phyloP scores from a whole-genome alignment of 176 grass and related monocot genomes.

The Zea mays region Zm-B73-REFERENCE-NAM-5.0 NC_050101.1:70255501-70256000 shows the following conservation, averaged over 20 bases:
- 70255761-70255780: neutral
- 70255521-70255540: slow-evolving; percentile 23
- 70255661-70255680: neutral
- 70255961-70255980: slow-evolving; percentile 29
- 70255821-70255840: neutral
- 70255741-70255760: slow-evolving; percentile 14
- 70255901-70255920: neutral
- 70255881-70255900: neutral
- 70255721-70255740: slow-evolving; percentile 7
- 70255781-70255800: neutral
- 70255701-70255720: slow-evolving; percentile 15
- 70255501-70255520: neutral
- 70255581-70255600: slow-evolving; percentile 3
- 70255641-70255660: neutral
- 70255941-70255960: slow-evolving; percentile 10
- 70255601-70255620: neutral
- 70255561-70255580: neutral
- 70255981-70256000: slow-evolving; percentile 23
- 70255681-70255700: slow-evolving; percentile 27
- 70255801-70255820: neutral
- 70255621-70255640: neutral
- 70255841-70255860: slow-evolving; percentile 7
- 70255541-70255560: neutral
- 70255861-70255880: neutral
- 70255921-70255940: neutral